phyloP scores from a whole-genome alignment of 2,329 filamentous ascomycete species.

The Aureobasidium sp. region DNA sequence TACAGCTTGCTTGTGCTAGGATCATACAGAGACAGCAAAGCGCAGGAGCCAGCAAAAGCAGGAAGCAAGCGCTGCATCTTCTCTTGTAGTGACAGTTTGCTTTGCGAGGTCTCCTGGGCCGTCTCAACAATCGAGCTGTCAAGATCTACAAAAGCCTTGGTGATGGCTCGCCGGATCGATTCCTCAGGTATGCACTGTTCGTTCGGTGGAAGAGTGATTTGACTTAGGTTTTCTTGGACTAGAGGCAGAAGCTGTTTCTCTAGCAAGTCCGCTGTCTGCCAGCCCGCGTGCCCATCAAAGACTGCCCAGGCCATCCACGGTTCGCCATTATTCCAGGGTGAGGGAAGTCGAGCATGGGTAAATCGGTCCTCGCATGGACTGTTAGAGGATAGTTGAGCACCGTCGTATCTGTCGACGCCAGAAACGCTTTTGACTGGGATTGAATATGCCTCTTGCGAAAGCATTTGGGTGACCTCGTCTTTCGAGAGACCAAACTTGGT shows the following conservation, averaged over 20 bases:
- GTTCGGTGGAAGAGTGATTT: constrained; percentile 16
- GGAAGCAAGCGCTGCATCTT: constrained; percentile 23
- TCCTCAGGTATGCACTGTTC: constrained; percentile 21
- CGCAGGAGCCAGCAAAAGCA: constrained; percentile 50
- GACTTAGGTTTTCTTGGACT: constrained; percentile 18
- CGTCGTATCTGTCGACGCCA: background rate
- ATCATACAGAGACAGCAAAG: constrained; percentile 55
- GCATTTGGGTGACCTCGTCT: background rate
- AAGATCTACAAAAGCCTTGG: constrained; percentile 30
- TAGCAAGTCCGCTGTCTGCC: constrained; percentile 22
- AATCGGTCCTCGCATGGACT: constrained; percentile 10
- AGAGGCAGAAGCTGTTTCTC: constrained; percentile 18
- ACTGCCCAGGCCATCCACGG: constrained; percentile 30
- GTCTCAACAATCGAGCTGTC: constrained; percentile 30
- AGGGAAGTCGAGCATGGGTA: background rate
- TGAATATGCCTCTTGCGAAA: background rate
- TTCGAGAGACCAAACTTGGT: background rate
- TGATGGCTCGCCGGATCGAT: constrained; percentile 29
- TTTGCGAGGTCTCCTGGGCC: background rate
- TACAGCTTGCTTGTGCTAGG: constrained; percentile 43
- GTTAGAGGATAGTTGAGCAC: constrained; percentile 9
- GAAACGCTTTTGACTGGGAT: background rate
- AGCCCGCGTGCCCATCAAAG: constrained; percentile 34
- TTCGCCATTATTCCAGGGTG: background rate
- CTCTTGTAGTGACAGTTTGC: background rate